A percentile compares a stretch with the other conserved stretches of the same genome.
These are phyloP conservation scores for Hypoxylon lenormandii DNA, from an alignment of 495 filamentous ascomycete genomes.

Conservation along the genomic window DNA sequence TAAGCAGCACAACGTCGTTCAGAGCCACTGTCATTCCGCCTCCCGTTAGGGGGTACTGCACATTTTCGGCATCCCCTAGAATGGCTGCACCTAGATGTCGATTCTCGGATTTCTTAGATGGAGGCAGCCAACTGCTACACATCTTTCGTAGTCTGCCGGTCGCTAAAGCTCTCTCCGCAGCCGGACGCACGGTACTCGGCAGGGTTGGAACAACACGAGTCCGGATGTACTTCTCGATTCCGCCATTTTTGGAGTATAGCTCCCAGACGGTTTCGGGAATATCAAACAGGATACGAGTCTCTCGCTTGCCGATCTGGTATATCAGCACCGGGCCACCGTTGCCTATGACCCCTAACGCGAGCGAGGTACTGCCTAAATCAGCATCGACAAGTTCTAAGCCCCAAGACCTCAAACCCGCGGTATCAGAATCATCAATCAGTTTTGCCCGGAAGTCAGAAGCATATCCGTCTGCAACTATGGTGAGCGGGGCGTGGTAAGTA, in stretches of 20 bases:
- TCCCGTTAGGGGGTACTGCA: conserved; percentile 88
- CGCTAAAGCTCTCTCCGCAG: conserved; percentile 73
- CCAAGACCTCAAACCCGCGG: conserved; percentile 71
- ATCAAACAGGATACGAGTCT: conserved; percentile 75
- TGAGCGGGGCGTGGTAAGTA: conserved; percentile 55
- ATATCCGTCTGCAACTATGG: conserved; percentile 33
- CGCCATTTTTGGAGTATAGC: conserved; percentile 68
- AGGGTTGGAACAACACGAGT: conserved; percentile 72
- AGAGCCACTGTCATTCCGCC: conserved; percentile 90
- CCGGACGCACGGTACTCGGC: conserved; percentile 69
- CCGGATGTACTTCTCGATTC: conserved; percentile 72
- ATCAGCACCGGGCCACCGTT: conserved; percentile 70
- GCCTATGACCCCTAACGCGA: conserved; percentile 64
- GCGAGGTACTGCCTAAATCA: conserved; percentile 69
- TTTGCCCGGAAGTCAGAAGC: conserved; percentile 32
- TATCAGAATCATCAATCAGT: conserved; percentile 9
- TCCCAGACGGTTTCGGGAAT: conserved; percentile 66
- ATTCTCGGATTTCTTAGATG: conserved; percentile 63
- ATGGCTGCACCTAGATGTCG: conserved; percentile 73
- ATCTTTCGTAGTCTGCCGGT: conserved; percentile 67
- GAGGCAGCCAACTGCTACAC: conserved; percentile 78
- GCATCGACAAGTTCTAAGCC: conserved; percentile 74
- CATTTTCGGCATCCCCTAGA: conserved; percentile 85
- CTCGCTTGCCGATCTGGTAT: conserved; percentile 77
- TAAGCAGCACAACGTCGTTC: conserved; percentile 79